These are phyloP conservation scores for Trifolium pratense DNA, from an alignment of 306 rosid genomes.

Conservation along the genomic window DNA sequence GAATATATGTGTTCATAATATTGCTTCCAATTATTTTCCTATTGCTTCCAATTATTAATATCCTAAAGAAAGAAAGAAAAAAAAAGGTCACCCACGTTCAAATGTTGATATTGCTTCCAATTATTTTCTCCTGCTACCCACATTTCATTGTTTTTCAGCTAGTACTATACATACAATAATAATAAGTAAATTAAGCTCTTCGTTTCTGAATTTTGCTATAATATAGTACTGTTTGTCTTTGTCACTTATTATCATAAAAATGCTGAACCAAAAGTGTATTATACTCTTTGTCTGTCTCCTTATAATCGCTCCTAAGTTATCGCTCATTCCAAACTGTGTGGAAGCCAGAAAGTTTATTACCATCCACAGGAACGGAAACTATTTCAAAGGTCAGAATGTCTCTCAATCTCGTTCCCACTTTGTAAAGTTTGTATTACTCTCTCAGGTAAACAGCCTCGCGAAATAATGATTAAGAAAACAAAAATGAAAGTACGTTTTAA, in stretches of 20 bases:
- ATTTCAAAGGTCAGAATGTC: constrained; percentile 22
- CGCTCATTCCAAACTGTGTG: constrained; percentile 25
- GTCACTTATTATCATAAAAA: constrained; percentile 6
- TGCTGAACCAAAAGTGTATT: constrained; percentile 39
- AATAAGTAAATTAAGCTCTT: neutral
- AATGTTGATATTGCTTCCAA: neutral
- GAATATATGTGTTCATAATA: no score
- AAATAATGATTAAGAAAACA: no score
- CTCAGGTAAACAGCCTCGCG: no score
- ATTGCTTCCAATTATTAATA: neutral
- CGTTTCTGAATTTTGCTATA: neutral
- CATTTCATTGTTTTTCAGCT: neutral
- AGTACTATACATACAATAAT: neutral
- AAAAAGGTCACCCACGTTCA: neutral
- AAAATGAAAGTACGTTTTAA: no score
- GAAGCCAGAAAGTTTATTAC: constrained; percentile 39
- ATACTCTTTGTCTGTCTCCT: constrained; percentile 46
- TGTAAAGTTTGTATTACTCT: neutral
- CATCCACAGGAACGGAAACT: constrained; percentile 36
- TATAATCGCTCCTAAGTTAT: constrained; percentile 26
- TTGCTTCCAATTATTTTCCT: no score
- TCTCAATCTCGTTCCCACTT: neutral
- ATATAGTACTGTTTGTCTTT: no score
- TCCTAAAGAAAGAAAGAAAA: constrained; percentile 13
- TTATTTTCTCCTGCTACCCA: neutral